phyloP scores from a whole-genome alignment of 805 yeast genomes.

The Ogataea ramenticola region DNA sequence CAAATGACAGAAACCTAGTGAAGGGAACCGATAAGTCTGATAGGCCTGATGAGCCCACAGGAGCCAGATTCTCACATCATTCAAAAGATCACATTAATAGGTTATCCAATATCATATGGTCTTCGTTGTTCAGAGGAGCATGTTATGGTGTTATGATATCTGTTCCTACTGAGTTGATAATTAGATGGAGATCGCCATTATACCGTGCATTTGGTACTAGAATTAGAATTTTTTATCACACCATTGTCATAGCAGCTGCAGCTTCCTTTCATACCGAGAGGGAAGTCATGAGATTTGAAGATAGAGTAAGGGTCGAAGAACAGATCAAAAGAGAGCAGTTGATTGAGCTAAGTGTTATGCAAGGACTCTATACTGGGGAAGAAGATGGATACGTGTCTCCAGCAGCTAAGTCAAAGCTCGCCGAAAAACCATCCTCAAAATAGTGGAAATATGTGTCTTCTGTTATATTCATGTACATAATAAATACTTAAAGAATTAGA shows the following conservation, averaged over 20 bases:
- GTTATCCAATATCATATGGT: conserved; percentile 21
- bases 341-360: conserved; percentile 25
- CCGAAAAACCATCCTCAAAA: no score
- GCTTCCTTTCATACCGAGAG: conserved; percentile 30
- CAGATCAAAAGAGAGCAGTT: conserved; percentile 23
- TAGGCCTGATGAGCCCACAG: no score
- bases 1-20: neutral
- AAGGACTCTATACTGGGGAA: conserved; percentile 25
- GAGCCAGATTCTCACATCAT: conserved; percentile 12
- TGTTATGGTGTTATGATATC: conserved; percentile 31
- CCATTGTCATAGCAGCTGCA: conserved; percentile 28
- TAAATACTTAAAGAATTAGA: no score
- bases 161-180: conserved; percentile 27
- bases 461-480: no score
- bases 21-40: neutral
- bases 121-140: conserved; percentile 27
- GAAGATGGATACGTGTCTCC: conserved; percentile 12
- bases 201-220: conserved; percentile 29
- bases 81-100: conserved; percentile 18
- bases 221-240: conserved; percentile 29
- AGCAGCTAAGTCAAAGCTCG: no score
- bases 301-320: conserved; percentile 23
- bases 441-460: no score
- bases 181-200: conserved; percentile 30
- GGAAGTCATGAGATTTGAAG: conserved; percentile 27